Conservation (phyloP, 306 rosid species). For the Purshia tridentata region DNA sequence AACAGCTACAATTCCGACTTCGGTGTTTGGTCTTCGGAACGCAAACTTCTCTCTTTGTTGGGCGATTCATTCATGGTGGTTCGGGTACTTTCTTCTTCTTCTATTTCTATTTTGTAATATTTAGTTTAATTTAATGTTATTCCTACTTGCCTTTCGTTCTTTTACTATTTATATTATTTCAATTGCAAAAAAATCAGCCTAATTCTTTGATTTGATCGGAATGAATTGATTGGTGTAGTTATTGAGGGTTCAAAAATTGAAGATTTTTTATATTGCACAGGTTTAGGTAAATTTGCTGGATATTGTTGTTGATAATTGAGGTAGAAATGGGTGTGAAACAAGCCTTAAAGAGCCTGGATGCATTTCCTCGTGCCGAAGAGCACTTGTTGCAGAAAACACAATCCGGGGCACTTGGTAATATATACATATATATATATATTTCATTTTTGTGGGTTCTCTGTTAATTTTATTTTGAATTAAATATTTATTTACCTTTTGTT, state of each 20-base stretch:
- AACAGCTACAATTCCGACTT: constrained; percentile 20
- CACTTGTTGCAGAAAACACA: constrained; percentile 90
- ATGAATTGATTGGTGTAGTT: background rate
- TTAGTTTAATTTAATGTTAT: background rate
- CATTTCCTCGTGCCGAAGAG: constrained; percentile 97
- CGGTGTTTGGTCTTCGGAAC: constrained; percentile 20
- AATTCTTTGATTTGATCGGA: constrained; percentile 3
- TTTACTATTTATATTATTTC: background rate
- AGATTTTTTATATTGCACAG: background rate
- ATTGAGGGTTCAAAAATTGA: background rate
- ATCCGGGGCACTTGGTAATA: constrained; percentile 90
- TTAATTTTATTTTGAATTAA: background rate
- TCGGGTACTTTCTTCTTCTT: background rate
- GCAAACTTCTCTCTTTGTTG: background rate
- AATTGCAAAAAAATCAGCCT: background rate
- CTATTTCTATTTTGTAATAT: background rate
- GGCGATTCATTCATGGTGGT: constrained; percentile 9
- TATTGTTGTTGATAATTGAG: background rate
- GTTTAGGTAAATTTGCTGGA: background rate
- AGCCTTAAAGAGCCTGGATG: constrained; percentile 74
- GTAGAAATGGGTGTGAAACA: constrained; percentile 69
- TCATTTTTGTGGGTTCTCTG: background rate
- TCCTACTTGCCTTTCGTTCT: too few relatives aligned
- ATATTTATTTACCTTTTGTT: constrained; percentile 8
- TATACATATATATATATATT: background rate